These are phyloP conservation scores for Poa annua DNA, from an alignment of 176 grass and related monocot genomes.

Conservation along the genomic window DNA sequence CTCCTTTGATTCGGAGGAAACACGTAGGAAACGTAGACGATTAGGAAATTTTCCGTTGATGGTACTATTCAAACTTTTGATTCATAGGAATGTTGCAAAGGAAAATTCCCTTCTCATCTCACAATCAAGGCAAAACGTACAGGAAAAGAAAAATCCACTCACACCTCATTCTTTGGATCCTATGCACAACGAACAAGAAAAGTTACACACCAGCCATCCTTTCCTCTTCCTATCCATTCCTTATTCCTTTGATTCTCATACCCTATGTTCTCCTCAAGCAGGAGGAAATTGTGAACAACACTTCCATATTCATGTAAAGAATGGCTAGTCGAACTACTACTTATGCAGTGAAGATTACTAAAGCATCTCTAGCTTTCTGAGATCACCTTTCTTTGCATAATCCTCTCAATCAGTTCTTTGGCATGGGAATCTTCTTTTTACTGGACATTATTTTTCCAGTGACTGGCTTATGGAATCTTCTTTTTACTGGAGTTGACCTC, in stretches of 20 bases:
- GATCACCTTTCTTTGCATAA: not conserved
- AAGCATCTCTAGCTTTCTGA: not conserved
- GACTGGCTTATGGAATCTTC: not conserved
- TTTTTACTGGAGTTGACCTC: not conserved
- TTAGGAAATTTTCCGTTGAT: not conserved
- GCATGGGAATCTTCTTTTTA: not conserved
- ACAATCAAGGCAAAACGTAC: too few relatives aligned
- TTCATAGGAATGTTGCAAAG: too few relatives aligned
- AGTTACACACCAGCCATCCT: too few relatives aligned
- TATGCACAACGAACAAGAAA: too few relatives aligned
- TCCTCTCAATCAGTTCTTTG: not conserved
- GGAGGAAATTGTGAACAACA: not conserved
- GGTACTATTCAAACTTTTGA: too few relatives aligned
- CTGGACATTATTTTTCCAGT: not conserved
- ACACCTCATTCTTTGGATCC: too few relatives aligned
- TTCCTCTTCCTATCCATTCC: too few relatives aligned
- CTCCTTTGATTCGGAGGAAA: not conserved
- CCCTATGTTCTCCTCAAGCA: not conserved
- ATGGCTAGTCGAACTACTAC: not conserved
- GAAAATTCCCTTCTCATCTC: too few relatives aligned
- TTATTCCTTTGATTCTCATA: too few relatives aligned
- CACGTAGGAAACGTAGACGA: not conserved
- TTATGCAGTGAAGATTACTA: not conserved
- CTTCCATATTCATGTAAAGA: not conserved
- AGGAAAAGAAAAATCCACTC: too few relatives aligned